Evolutionary conservation across 2,329 filamentous ascomycete genomes (phyloP), one percentile per base, ranked within the genome.

Genomic region (Ophiostoma sp.): DNA sequence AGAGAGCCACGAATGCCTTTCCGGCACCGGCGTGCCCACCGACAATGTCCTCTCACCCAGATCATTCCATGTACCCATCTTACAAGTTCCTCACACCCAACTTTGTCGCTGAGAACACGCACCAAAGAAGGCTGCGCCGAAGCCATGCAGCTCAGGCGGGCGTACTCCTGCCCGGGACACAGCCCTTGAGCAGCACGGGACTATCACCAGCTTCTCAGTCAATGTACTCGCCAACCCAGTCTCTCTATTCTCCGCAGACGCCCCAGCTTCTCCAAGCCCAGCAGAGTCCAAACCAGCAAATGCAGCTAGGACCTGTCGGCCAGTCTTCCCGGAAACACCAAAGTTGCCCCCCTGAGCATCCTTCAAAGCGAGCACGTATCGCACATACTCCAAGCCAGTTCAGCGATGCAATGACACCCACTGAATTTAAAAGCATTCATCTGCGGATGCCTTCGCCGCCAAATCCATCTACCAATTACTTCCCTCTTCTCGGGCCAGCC

Each of bases 41-140:
- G 3, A 27, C 66, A 6, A 64, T 68, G 18, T 70, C 69, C 36
- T 44, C 38, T 8, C 69, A 70, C 36, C 69, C 69, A 6, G 69
- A 70, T 27, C 69, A 70, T 44, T 52, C 65, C 4, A 62, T 67
- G 60, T 70, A 62, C 36, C 69, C 69, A 2, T 70, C 69, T 1
- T 70, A 67, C 44, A 64, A 42, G 4, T 70, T 65, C 41, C 58
- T 68, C 3, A 41, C 64, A 11, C 65, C 40, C 42, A 68, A 68
- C 14, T 66, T 64, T 27, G 64, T 64, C 3, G 63, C 67, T 7
- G 47, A 60, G 47, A 55, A 47, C 9, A 45, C 42, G 16, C 49
- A 58, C 18, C 36, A 58, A 44, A 27, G 64, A 1, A 49, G 52
- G 27, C 41, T 52, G 12, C 65, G 58, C 8, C 18, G 63, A 27